Conservation (phyloP, 139 green algal species). For the Coccomyxa sp. region DNA sequence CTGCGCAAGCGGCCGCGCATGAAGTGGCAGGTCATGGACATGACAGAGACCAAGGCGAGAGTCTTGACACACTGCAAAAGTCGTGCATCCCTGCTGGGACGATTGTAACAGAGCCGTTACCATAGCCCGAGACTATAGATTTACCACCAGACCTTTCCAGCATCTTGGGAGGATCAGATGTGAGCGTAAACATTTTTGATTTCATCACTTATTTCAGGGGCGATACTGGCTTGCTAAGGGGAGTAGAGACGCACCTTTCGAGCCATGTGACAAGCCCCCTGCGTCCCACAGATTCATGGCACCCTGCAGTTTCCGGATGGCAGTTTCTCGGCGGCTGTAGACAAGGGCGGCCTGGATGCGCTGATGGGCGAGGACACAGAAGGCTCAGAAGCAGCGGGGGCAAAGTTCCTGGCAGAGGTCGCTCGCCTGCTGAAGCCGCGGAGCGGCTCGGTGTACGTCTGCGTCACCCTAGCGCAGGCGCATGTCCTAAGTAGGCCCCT, state of each 20-base stretch:
- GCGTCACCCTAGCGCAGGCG: slow-evolving; percentile 44
- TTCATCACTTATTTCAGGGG: no score
- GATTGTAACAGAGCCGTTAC: no score
- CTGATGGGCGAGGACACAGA: slow-evolving; percentile 47
- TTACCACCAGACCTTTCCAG: no score
- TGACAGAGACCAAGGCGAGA: slow-evolving; percentile 47
- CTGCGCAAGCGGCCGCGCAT: slow-evolving; percentile 42
- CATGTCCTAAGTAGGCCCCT: slow-evolving; percentile 47
- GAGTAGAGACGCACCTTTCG: no score
- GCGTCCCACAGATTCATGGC: no score
- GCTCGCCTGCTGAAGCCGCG: slow-evolving; percentile 14
- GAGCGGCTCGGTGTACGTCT: slow-evolving; percentile 30
- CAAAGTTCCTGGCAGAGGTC: slow-evolving; percentile 30
- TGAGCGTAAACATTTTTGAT: no score
- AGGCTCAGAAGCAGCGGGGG: slow-evolving; percentile 6
- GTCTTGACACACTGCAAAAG: no score
- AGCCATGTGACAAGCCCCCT: no score
- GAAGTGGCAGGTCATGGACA: slow-evolving; percentile 62
- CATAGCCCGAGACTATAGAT: no score
- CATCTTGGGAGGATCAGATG: no score
- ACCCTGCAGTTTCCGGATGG: slow-evolving; percentile 39
- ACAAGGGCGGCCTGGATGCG: slow-evolving; percentile 64
- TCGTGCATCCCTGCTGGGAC: no score
- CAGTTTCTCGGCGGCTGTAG: slow-evolving; percentile 43
- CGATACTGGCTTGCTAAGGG: no score